Conservation (phyloP, 2,329 filamentous ascomycete species). For the Proliferodiscus dingleyae region DNA sequence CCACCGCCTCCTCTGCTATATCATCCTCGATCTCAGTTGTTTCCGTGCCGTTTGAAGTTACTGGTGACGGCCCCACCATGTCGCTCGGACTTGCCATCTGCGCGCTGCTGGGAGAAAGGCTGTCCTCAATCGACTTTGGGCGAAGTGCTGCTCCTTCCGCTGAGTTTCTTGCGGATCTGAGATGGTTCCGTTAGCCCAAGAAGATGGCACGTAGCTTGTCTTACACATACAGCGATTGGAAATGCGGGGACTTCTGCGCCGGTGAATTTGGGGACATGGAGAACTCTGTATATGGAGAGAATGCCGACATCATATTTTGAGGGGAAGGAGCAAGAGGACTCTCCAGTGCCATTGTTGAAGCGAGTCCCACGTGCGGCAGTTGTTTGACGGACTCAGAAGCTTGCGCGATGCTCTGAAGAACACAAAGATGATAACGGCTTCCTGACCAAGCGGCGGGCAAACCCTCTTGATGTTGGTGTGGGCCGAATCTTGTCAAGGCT, state of each 20-base stretch:
- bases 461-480: slow-evolving; percentile 20
- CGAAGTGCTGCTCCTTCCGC: slow-evolving; percentile 46
- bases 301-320: slow-evolving; percentile 50
- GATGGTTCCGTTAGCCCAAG: slow-evolving; percentile 7
- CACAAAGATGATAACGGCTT: slow-evolving; percentile 9
- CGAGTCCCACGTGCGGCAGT: slow-evolving; percentile 18
- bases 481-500: slow-evolving; percentile 18
- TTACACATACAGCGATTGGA: slow-evolving; percentile 46
- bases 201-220: background rate
- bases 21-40: slow-evolving; percentile 83
- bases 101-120: slow-evolving; percentile 25
- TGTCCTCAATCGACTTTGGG: slow-evolving; percentile 41
- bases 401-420: slow-evolving; percentile 15
- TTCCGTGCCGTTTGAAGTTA: slow-evolving; percentile 79
- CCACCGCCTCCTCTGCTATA: slow-evolving; percentile 52
- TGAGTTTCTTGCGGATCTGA: slow-evolving; percentile 41
- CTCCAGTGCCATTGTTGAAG: slow-evolving; percentile 51
- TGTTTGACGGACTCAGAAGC: slow-evolving; percentile 14
- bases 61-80: slow-evolving; percentile 74
- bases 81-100: slow-evolving; percentile 60
- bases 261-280: slow-evolving; percentile 50
- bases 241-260: slow-evolving; percentile 40
- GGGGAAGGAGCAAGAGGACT: slow-evolving; percentile 59
- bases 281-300: slow-evolving; percentile 51
- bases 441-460: slow-evolving; percentile 13